These are phyloP conservation scores for Fragilariopsis cylindrus DNA, from an alignment of 108 stramenopile species.

Conservation along the genomic window DNA sequence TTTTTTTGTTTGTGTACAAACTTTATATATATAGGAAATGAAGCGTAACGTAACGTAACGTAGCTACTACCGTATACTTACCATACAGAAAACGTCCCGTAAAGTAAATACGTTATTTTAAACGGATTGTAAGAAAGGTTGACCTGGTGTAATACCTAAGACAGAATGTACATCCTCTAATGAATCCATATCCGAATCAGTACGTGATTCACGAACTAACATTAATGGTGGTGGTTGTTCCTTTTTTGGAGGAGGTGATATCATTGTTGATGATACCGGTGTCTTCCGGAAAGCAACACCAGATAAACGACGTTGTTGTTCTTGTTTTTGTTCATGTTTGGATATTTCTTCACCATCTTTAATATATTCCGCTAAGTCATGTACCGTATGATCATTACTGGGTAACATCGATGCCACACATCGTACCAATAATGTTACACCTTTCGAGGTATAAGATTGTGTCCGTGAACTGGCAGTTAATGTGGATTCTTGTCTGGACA, in stretches of 20 bases:
- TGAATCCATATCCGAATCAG: constrained; percentile 13
- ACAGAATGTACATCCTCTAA: constrained; percentile 15
- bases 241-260: not conserved
- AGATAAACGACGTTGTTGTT: not conserved
- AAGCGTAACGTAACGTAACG: no score
- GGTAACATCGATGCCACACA: constrained; percentile 46
- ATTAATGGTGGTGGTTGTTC: not conserved
- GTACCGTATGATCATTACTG: constrained; percentile 23
- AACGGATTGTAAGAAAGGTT: not conserved
- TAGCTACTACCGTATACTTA: no score
- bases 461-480: constrained; percentile 22
- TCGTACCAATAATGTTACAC: constrained; percentile 40
- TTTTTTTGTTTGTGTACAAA: no score
- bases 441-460: constrained; percentile 36
- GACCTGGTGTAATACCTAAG: constrained; percentile 12
- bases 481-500: constrained; percentile 35
- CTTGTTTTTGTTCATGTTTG: constrained; percentile 6
- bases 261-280: not conserved
- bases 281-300: not conserved
- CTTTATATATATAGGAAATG: no score
- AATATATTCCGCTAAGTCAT: constrained; percentile 40
- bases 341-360: constrained; percentile 32
- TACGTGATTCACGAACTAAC: constrained; percentile 8
- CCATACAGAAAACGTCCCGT: no score
- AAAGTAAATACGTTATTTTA: no score